These are phyloP conservation scores for Glarea lozoyensis DNA, from an alignment of 495 filamentous ascomycete genomes.

Conservation along the genomic window DNA sequence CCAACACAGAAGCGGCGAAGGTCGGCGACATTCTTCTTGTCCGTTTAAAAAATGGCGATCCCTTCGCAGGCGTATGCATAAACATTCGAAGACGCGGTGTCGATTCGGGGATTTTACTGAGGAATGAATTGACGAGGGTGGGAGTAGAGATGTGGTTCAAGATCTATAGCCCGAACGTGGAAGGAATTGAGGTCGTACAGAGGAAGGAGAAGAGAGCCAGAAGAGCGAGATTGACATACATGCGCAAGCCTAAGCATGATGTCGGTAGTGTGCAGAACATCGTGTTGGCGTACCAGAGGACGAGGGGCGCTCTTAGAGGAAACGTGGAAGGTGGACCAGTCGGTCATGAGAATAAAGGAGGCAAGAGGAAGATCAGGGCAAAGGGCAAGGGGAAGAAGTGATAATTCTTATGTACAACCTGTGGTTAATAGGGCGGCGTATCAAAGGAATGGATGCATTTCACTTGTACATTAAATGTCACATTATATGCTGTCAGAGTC, in stretches of 20 bases:
- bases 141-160: slow-evolving; percentile 99
- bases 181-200: slow-evolving; percentile 91
- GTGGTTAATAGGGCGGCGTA: too few species aligned
- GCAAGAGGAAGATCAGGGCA: slow-evolving; percentile 14
- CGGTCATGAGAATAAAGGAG: slow-evolving; percentile 3
- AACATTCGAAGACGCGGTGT: slow-evolving; percentile 76
- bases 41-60: slow-evolving; percentile 66
- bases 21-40: slow-evolving; percentile 88
- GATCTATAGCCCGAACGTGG: slow-evolving; percentile 79
- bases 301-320: slow-evolving; percentile 40
- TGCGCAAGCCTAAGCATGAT: slow-evolving; percentile 61
- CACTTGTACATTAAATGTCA: too few species aligned
- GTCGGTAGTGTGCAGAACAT: slow-evolving; percentile 51
- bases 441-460: too few species aligned
- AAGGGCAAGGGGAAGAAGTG: slow-evolving; percentile 13
- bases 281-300: slow-evolving; percentile 57
- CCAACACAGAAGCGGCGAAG: slow-evolving; percentile 63
- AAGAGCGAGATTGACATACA: slow-evolving; percentile 82
- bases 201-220: slow-evolving; percentile 72
- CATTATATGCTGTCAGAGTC: too few species aligned
- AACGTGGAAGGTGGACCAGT: background rate
- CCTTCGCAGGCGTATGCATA: slow-evolving; percentile 80
- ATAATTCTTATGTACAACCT: too few species aligned
- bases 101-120: slow-evolving; percentile 76
- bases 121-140: slow-evolving; percentile 71